Evolutionary conservation across 164 flowering plant species (phyloP).

Genomic region (Dillenia turbinata): DNA sequence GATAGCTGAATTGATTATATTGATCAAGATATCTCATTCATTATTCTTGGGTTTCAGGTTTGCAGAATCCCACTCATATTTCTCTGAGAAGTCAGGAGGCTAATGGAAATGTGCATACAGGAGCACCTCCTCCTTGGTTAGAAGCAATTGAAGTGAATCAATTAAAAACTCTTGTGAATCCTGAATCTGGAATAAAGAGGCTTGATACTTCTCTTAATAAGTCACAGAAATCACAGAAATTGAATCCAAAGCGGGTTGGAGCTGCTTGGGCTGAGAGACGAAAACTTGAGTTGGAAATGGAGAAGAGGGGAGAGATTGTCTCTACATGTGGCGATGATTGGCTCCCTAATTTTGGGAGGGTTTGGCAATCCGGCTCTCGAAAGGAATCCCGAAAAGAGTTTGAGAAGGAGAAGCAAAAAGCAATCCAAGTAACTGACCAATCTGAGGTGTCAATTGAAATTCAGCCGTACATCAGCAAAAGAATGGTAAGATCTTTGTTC

Average conservation of each 20-base stretch:
- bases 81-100: conserved; percentile 22
- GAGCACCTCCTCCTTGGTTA: conserved; percentile 94
- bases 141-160: conserved; percentile 33
- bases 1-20: too few species aligned
- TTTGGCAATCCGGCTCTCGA: conserved; percentile 93
- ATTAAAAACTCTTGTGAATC: conserved; percentile 14
- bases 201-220: conserved; percentile 15
- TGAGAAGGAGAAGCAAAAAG: conserved; percentile 48
- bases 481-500: conserved; percentile 49
- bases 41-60: conserved; percentile 22
- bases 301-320: conserved; percentile 72
- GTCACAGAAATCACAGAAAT: conserved; percentile 39
- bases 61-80: conserved; percentile 33
- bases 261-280: conserved; percentile 99
- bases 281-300: conserved; percentile 78
- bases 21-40: neutral
- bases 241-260: conserved; percentile 87
- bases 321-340: conserved; percentile 51
- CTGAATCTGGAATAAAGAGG: conserved; percentile 9
- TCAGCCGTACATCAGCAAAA: conserved; percentile 81
- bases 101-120: conserved; percentile 77
- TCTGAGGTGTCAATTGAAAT: conserved; percentile 33
- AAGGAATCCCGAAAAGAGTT: conserved; percentile 90
- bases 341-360: conserved; percentile 97
- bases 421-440: conserved; percentile 22